A percentile compares a stretch with the other conserved stretches of the same genome.
Conservation (phyloP, 495 filamentous ascomycete species). For the Hypoxylon lienhwacheense region DNA sequence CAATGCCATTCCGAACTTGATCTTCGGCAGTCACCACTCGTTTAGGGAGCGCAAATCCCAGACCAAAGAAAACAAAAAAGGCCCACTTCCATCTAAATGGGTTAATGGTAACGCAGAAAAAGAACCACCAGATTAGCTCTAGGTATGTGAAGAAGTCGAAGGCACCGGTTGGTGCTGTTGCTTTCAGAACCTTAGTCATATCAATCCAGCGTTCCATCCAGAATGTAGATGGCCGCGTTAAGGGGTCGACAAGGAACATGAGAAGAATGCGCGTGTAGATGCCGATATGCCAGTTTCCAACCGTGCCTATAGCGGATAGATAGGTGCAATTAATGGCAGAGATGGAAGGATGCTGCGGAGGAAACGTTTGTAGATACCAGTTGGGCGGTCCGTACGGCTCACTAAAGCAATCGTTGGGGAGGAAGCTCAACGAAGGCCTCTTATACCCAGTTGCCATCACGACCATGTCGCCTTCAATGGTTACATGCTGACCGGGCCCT, state of each 20-base stretch:
- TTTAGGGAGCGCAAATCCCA: conserved; percentile 67
- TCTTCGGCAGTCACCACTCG: conserved; percentile 68
- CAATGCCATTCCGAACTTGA: conserved; percentile 51
- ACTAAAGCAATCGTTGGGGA: conserved; percentile 70
- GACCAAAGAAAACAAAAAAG: conserved; percentile 76
- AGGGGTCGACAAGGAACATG: conserved; percentile 81
- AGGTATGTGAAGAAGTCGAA: conserved; percentile 90
- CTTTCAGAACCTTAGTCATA: conserved; percentile 76
- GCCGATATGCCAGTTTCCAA: conserved; percentile 85
- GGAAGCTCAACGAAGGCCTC: conserved; percentile 69
- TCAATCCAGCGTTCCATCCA: conserved; percentile 88
- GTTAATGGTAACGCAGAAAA: conserved; percentile 75
- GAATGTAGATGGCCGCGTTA: conserved; percentile 67
- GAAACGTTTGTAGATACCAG: conserved; percentile 87
- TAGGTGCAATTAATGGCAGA: conserved; percentile 85
- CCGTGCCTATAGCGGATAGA: conserved; percentile 75
- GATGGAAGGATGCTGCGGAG: conserved; percentile 63
- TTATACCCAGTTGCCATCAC: conserved; percentile 84
- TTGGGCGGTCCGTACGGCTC: conserved; percentile 76
- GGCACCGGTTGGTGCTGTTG: conserved; percentile 64
- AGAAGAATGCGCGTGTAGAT: conserved; percentile 84
- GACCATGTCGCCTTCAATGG: conserved; percentile 72
- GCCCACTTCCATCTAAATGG: conserved; percentile 85
- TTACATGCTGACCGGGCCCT: conserved; percentile 64
- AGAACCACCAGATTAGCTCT: conserved; percentile 83